A percentile compares a stretch with the other conserved stretches of the same genome.
Evolutionary conservation across 2,329 filamentous ascomycete genomes (phyloP).

Genomic region (Fusarium sp.): DNA sequence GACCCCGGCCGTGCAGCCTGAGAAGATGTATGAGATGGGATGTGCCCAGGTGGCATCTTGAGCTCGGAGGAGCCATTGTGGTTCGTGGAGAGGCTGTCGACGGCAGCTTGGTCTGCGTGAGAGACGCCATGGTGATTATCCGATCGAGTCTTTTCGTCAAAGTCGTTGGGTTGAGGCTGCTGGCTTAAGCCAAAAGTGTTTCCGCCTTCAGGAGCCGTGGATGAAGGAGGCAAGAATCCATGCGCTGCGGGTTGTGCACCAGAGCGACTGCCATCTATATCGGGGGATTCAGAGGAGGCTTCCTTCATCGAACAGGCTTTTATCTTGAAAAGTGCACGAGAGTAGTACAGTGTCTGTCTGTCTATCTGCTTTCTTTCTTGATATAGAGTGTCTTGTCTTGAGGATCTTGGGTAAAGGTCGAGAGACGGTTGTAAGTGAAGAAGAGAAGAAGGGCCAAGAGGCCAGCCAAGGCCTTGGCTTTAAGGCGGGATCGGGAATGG

Average conservation of each 20-base stretch:
- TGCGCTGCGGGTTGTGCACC: slow-evolving; percentile 65
- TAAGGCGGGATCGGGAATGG: slow-evolving; percentile 26
- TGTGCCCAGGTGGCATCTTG: slow-evolving; percentile 39
- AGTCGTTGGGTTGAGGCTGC: slow-evolving; percentile 13
- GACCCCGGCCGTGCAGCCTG: slow-evolving; percentile 65
- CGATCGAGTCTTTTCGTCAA: slow-evolving; percentile 18
- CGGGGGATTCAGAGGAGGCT: slow-evolving; percentile 63
- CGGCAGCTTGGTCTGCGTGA: background rate
- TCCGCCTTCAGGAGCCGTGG: slow-evolving; percentile 5
- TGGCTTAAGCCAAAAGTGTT: slow-evolving; percentile 33
- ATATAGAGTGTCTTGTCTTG: slow-evolving; percentile 19
- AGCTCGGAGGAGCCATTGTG: slow-evolving; percentile 35
- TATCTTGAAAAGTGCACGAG: slow-evolving; percentile 8
- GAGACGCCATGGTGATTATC: slow-evolving; percentile 12
- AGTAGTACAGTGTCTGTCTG: slow-evolving; percentile 1
- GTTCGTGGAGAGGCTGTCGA: slow-evolving; percentile 27
- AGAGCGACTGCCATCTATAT: slow-evolving; percentile 67
- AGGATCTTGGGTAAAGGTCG: slow-evolving; percentile 25
- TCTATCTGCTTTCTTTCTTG: slow-evolving; percentile 15
- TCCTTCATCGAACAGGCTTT: slow-evolving; percentile 69
- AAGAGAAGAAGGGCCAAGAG: slow-evolving; percentile 6
- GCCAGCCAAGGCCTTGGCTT: slow-evolving; percentile 40
- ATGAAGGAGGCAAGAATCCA: slow-evolving; percentile 52
- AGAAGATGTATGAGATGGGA: slow-evolving; percentile 56
- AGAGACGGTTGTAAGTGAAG: slow-evolving; percentile 17